phyloP scores from a whole-genome alignment of 495 filamentous ascomycete species.

The Podospora australis region DNA sequence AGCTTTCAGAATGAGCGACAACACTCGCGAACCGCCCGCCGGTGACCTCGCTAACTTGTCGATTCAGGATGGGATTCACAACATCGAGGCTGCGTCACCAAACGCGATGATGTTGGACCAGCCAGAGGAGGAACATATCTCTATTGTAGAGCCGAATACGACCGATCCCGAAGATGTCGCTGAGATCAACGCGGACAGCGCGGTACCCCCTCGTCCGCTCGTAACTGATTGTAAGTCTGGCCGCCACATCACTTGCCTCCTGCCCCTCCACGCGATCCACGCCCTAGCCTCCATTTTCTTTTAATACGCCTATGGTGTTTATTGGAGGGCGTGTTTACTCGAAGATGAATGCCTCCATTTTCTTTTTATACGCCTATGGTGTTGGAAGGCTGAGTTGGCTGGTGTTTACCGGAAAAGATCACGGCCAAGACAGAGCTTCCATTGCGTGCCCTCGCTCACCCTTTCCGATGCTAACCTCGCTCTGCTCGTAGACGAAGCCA shows the following conservation, averaged over 20 bases:
- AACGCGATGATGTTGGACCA: slow-evolving; percentile 68
- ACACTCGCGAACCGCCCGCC: slow-evolving; percentile 15
- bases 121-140: slow-evolving; percentile 62
- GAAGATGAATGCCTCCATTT: no score
- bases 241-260: slow-evolving; percentile 33
- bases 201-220: slow-evolving; percentile 30
- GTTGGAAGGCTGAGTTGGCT: no score
- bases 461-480: slow-evolving; percentile 20
- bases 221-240: slow-evolving; percentile 63
- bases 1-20: no score
- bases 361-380: no score
- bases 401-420: no score
- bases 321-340: no score
- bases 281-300: no score
- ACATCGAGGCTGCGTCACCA: slow-evolving; percentile 28
- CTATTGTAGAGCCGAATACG: slow-evolving; percentile 48
- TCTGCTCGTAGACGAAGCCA: slow-evolving; percentile 70
- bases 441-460: not conserved
- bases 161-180: slow-evolving; percentile 79
- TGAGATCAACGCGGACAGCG: slow-evolving; percentile 66
- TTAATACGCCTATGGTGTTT: no score
- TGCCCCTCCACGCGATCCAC: no score
- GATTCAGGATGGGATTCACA: slow-evolving; percentile 32
- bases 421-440: no score
- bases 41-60: slow-evolving; percentile 22